phyloP scores from a whole-genome alignment of 2,329 filamentous ascomycete genomes.

The Xylariaceae sp. region DNA sequence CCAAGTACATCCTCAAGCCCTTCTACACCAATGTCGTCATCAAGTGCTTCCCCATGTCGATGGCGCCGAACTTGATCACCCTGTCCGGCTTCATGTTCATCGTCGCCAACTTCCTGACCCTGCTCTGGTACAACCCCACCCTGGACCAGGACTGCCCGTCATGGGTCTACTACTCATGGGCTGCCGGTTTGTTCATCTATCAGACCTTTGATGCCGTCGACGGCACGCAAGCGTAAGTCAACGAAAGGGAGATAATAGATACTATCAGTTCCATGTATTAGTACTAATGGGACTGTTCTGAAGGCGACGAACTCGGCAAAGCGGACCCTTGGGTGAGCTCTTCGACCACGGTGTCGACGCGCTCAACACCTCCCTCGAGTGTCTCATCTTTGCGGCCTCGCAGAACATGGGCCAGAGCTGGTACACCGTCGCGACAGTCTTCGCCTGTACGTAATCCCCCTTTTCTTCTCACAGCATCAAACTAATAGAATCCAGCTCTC shows the following conservation, averaged over 20 bases:
- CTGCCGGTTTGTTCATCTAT: conserved; percentile 84
- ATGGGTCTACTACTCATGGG: conserved; percentile 95
- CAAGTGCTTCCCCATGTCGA: conserved; percentile 87
- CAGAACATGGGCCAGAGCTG: conserved; percentile 93
- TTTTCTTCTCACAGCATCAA: not conserved
- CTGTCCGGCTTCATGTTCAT: conserved; percentile 87
- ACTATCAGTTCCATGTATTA: conserved; percentile 6
- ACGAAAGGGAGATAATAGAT: not conserved
- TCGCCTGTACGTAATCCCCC: conserved; percentile 58
- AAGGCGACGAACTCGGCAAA: conserved; percentile 82
- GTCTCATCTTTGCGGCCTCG: conserved; percentile 82
- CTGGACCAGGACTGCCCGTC: conserved; percentile 87
- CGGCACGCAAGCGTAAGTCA: conserved; percentile 76
- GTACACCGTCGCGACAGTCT: conserved; percentile 78
- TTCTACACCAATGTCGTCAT: conserved; percentile 96
- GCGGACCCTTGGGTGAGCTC: conserved; percentile 87
- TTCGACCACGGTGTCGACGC: conserved; percentile 98
- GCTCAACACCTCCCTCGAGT: conserved; percentile 90
- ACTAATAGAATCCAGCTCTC: conserved; percentile 51
- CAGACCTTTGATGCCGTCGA: conserved; percentile 98
- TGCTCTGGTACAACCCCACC: conserved; percentile 94
- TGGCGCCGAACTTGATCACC: conserved; percentile 88
- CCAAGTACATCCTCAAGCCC: conserved; percentile 91
- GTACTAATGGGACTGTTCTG: conserved; percentile 8
- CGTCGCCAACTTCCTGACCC: conserved; percentile 78